Evolutionary conservation across 2,329 filamentous ascomycete genomes (phyloP).

Genomic region (Albifimbria verrucaria): DNA sequence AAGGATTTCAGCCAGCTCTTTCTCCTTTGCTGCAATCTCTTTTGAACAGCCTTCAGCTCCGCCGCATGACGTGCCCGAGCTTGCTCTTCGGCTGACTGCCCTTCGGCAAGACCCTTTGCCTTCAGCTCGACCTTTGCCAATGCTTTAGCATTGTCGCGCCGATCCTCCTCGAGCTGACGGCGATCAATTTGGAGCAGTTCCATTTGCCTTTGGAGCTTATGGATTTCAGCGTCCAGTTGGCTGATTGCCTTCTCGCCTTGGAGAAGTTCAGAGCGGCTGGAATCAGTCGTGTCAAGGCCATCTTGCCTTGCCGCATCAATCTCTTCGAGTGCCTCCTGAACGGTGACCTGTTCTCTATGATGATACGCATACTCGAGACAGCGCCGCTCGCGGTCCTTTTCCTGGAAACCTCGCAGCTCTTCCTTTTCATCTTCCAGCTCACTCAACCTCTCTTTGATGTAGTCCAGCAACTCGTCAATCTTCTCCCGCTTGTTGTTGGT

Average conservation of each 20-base stretch:
- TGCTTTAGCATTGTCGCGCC: conserved; percentile 73
- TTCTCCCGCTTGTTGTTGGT: conserved; percentile 93
- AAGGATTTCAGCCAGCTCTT: conserved; percentile 69
- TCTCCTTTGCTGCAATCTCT: conserved; percentile 74
- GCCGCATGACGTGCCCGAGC: conserved; percentile 66
- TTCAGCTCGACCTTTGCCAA: conserved; percentile 85
- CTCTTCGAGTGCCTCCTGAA: conserved; percentile 73
- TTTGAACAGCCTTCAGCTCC: conserved; percentile 69
- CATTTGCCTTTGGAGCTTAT: conserved; percentile 75
- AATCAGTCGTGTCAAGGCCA: conserved; percentile 80
- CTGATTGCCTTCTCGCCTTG: conserved; percentile 77
- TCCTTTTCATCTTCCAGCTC: conserved; percentile 98
- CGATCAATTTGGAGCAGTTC: conserved; percentile 84
- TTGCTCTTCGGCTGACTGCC: conserved; percentile 74
- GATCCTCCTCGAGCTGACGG: conserved; percentile 83
- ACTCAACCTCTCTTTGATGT: conserved; percentile 83
- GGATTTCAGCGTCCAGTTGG: conserved; percentile 74
- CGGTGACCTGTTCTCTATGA: conserved; percentile 79
- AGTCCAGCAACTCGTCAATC: conserved; percentile 87
- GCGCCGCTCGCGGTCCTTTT: conserved; percentile 86
- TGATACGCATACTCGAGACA: conserved; percentile 95
- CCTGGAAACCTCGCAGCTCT: conserved; percentile 88
- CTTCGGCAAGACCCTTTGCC: conserved; percentile 77
- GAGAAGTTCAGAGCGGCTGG: conserved; percentile 72
- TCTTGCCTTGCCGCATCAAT: conserved; percentile 79